Base-by-base conservation (phyloP, 192 early-diverging fungal genomes). In the Backusella tuberculispora region DNA sequence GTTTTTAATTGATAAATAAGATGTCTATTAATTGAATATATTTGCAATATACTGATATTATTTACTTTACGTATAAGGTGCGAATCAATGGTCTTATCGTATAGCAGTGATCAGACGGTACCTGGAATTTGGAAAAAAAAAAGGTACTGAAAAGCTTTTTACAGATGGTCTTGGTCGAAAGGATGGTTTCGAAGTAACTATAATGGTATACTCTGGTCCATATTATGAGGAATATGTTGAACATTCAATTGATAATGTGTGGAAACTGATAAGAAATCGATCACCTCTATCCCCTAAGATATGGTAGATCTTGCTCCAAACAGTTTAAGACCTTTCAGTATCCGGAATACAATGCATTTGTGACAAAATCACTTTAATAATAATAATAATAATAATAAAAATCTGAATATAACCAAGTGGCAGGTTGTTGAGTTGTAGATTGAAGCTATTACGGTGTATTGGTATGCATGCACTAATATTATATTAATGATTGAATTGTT, bases 341-440 rank as follows among this genome's bases (percentile, higher is more conserved):
- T 60, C 26, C 5, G 17, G 19, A 60, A 60, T 24, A 21, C 8
- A 60, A 9, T 60, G 24, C 8, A 60, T 60, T 9, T 26, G 24
- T 60, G 53, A 60, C 8, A 29, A 60, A 26, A 60, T 60, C 53
- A 60, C 53, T n/a, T 60, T 60, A 5, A 60, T 60, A 24, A 60
- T n/a, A n/a, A n/a, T n/a, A n/a, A n/a, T n/a, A n/a, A n/a, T n/a
- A 34, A 34, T 1, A 34, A 34, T 1, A 34, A 34, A 34, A 34
- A 60, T 24, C 8, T 9, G 4, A 26, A 10, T 43, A 15, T 9
- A 9, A 24, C n/a, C 53, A 21, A 24, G 8, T 60, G 53, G 53
- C 17, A 19, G 8, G 3, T 60, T 24, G 53, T 24, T 24, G 24
- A 60, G 26, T 60, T 26, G 19, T 9, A 21, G 19, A 60, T 13